Evolutionary conservation across 2,329 filamentous ascomycete species (phyloP).

Genomic region (Sclerotinia borealis): DNA sequence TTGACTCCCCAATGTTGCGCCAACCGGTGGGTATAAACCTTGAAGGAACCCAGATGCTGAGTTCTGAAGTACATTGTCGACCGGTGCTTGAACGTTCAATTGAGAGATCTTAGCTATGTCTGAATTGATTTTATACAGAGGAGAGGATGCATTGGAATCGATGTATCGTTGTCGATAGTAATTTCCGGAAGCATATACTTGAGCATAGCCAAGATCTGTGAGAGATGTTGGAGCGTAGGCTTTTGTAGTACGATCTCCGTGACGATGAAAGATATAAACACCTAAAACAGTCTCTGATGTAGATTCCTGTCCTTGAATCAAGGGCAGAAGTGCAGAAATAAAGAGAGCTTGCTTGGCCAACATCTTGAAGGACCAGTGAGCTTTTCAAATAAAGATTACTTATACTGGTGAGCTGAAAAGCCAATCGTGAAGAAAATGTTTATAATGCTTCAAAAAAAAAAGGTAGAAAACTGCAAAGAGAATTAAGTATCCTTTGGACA

Average conservation of each 20-base stretch:
- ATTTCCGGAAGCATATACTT: conserved; percentile 65
- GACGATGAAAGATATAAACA: conserved; percentile 80
- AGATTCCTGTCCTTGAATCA: conserved; percentile 31
- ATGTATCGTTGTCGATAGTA: conserved; percentile 78
- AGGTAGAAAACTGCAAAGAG: not conserved
- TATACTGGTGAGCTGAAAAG: not conserved
- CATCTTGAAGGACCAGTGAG: conserved; percentile 22
- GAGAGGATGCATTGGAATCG: conserved; percentile 45
- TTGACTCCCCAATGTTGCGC: conserved; percentile 45
- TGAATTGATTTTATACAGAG: conserved; percentile 60
- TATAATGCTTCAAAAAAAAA: not conserved
- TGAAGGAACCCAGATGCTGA: conserved; percentile 78
- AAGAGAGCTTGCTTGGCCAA: conserved; percentile 36
- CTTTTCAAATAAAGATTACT: not conserved
- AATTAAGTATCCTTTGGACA: not conserved
- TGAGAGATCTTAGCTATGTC: conserved; percentile 64
- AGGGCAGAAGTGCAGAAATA: conserved; percentile 36
- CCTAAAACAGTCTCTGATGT: conserved; percentile 48
- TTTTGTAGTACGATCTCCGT: conserved; percentile 84
- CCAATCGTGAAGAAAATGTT: not conserved
- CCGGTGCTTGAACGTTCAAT: conserved; percentile 64
- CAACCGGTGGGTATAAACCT: conserved; percentile 77
- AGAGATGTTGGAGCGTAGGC: conserved; percentile 62
- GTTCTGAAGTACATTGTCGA: conserved; percentile 71
- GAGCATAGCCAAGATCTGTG: conserved; percentile 71